These are phyloP conservation scores for Coleophoma eucalyptorum DNA, from an alignment of 2,329 filamentous ascomycete species.

Conservation along the genomic window DNA sequence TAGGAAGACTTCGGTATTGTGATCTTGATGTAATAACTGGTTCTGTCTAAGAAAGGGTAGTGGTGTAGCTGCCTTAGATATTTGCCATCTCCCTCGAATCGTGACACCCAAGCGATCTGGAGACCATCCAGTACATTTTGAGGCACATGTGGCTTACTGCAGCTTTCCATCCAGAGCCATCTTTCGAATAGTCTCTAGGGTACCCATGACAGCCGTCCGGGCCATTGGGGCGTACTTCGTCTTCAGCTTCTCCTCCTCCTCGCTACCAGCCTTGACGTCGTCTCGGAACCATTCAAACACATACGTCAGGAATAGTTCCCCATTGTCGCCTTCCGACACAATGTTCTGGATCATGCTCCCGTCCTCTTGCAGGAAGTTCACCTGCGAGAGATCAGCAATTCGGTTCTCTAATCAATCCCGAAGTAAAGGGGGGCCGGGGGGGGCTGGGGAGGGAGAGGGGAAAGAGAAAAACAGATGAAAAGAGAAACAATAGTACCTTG, in stretches of 20 bases:
- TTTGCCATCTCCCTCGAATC: no score
- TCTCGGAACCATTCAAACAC: slow-evolving; percentile 42
- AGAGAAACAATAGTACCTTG: neutral
- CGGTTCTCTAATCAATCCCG: neutral
- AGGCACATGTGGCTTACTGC: neutral
- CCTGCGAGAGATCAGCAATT: neutral
- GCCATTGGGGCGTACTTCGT: neutral
- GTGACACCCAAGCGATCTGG: no score
- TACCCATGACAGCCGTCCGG: neutral
- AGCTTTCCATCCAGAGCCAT: neutral
- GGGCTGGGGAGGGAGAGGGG: neutral
- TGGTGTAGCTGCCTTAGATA: no score
- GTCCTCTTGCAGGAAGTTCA: slow-evolving; percentile 9
- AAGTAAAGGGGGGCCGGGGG: no score
- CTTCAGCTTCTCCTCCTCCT: neutral
- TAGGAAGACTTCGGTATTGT: no score
- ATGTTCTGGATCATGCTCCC: slow-evolving; percentile 24
- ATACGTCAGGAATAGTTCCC: slow-evolving; percentile 34
- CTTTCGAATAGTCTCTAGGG: neutral
- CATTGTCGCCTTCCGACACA: slow-evolving; percentile 25
- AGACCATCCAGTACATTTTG: no score
- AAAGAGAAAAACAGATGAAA: neutral
- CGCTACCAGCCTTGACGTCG: slow-evolving; percentile 25
- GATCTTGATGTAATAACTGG: no score
- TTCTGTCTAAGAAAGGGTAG: no score